Conservation (phyloP, 495 filamentous ascomycete genomes). For the Cercophora newfieldiana region DNA sequence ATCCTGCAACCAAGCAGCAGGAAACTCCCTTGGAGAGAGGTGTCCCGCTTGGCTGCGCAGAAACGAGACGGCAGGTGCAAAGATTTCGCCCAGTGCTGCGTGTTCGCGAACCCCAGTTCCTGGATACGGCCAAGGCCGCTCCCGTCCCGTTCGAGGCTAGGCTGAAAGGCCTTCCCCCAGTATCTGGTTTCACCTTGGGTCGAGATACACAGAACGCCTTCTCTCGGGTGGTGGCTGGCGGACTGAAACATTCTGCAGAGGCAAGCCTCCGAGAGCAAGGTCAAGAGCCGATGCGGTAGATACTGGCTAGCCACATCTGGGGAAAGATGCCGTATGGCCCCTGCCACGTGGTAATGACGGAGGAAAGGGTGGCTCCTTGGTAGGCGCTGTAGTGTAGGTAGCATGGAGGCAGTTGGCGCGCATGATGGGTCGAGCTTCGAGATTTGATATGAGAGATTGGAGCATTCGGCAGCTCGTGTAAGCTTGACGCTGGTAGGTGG, state of each 20-base stretch:
- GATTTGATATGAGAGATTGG: constrained; percentile 4
- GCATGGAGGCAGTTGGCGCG: not conserved
- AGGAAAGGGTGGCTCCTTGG: constrained; percentile 12
- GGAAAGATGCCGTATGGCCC: not conserved
- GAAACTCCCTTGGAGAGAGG: not conserved
- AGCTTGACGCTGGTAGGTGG: constrained; percentile 4
- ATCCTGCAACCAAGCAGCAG: constrained; percentile 3
- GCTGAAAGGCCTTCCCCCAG: constrained; percentile 22
- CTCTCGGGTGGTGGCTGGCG: not conserved
- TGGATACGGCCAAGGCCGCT: constrained; percentile 24
- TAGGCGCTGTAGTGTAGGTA: not conserved
- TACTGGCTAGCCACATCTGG: not conserved
- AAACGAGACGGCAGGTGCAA: constrained; percentile 25
- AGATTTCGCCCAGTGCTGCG: not conserved
- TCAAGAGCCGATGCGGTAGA: not conserved
- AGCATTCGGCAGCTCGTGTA: constrained; percentile 12
- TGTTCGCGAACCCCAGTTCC: constrained; percentile 26
- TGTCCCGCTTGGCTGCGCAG: constrained; percentile 1
- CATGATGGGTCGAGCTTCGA: constrained; percentile 9
- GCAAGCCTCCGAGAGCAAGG: constrained; percentile 9
- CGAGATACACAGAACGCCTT: constrained; percentile 1
- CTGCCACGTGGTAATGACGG: constrained; percentile 25
- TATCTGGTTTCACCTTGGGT: constrained; percentile 24
- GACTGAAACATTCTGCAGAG: constrained; percentile 26
- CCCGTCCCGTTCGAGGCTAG: constrained; percentile 27